phyloP scores from a whole-genome alignment of 1,284 basidiomycete genomes.

The Ceratobasidium sp. region DNA sequence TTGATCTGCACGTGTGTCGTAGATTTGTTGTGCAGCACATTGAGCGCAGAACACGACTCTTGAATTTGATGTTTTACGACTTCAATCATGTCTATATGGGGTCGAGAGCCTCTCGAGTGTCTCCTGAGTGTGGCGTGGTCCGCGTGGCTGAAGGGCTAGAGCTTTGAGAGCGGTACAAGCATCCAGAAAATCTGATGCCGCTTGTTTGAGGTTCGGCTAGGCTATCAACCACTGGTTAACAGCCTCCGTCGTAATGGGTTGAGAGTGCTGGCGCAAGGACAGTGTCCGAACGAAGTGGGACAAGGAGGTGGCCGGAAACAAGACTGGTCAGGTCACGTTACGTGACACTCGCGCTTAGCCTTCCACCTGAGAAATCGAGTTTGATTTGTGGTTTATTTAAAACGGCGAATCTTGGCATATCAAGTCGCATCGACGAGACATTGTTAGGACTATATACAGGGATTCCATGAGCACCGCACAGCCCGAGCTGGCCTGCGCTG shows the following conservation, averaged over 20 bases:
- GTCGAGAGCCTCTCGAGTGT: neutral
- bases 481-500: too few species aligned
- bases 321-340: too few species aligned
- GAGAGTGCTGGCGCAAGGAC: too few species aligned
- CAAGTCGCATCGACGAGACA: too few species aligned
- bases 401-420: too few species aligned
- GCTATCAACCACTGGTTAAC: neutral
- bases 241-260: neutral
- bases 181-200: neutral
- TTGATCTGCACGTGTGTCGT: neutral
- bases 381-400: too few species aligned
- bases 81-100: neutral
- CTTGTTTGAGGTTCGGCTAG: neutral
- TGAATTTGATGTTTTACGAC: neutral
- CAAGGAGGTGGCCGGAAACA: too few species aligned
- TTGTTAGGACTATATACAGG: too few species aligned
- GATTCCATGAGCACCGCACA: neutral
- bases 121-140: neutral
- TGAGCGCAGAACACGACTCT: neutral
- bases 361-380: too few species aligned
- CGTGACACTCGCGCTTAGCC: too few species aligned
- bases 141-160: too few species aligned
- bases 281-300: too few species aligned
- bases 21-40: neutral
- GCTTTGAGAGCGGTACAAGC: constrained; percentile 6